Evolutionary conservation across 495 filamentous ascomycete species (phyloP).

Genomic region (Staphylotrichum longicolle): DNA sequence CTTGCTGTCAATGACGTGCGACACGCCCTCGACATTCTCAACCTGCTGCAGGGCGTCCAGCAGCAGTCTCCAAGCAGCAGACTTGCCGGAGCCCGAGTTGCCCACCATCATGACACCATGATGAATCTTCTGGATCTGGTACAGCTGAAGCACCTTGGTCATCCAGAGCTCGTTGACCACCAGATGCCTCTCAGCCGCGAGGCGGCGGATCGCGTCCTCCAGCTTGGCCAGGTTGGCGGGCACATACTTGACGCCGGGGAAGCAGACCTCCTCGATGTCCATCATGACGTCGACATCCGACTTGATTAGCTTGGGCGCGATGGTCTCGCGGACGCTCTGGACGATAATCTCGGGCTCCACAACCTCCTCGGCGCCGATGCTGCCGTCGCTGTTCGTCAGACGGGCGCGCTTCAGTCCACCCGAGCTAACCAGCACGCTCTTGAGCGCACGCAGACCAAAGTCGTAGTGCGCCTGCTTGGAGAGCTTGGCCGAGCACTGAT

Average conservation of each 20-base stretch:
- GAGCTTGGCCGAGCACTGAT: constrained; percentile 72
- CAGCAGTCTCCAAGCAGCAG: constrained; percentile 90
- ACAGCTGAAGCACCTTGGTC: constrained; percentile 91
- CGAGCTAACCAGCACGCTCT: constrained; percentile 97
- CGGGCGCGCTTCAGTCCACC: constrained; percentile 89
- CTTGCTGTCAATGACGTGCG: constrained; percentile 97
- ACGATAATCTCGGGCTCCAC: constrained; percentile 98
- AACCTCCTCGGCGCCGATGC: constrained; percentile 65
- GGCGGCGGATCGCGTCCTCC: constrained; percentile 73
- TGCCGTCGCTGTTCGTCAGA: constrained; percentile 54
- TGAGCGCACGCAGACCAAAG: constrained; percentile 94
- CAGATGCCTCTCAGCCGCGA: constrained; percentile 77
- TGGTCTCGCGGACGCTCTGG: constrained; percentile 96
- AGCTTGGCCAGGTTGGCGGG: constrained; percentile 80
- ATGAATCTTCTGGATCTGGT: constrained; percentile 95
- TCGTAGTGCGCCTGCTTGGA: constrained; percentile 99
- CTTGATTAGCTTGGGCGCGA: constrained; percentile 92
- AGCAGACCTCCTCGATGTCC: constrained; percentile 76
- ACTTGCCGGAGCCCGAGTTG: constrained; percentile 92
- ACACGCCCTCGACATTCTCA: constrained; percentile 89
- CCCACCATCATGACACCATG: constrained; percentile 99
- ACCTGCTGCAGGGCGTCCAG: constrained; percentile 87
- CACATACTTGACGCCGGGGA: constrained; percentile 90
- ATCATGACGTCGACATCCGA: constrained; percentile 87
- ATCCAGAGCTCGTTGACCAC: constrained; percentile 94